Evolutionary conservation across 345 rosid species (phyloP).

Genomic region (Hibiscus mutabilis): DNA sequence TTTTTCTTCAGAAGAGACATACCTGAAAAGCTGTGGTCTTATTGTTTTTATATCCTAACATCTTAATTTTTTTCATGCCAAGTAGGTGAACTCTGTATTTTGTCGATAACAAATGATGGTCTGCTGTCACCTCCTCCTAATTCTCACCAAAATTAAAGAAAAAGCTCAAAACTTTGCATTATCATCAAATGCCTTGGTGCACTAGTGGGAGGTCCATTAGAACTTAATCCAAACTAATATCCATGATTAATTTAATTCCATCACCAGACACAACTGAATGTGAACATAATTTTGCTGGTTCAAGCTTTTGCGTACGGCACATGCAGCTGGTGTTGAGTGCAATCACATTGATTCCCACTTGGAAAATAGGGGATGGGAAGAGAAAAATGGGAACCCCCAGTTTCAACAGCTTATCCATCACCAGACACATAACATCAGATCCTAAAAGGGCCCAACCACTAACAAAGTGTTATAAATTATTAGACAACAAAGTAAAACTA

Average conservation of each 20-base stretch:
- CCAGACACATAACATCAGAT: neutral
- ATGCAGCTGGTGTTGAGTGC: neutral
- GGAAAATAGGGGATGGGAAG: neutral
- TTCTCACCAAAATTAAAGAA: neutral
- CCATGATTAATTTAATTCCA: neutral
- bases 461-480: conserved; percentile 1
- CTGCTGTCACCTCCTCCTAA: neutral
- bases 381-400: neutral
- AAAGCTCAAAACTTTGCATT: neutral
- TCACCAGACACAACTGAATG: neutral
- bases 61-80: too few relatives aligned
- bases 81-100: too few relatives aligned
- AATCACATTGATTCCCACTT: neutral
- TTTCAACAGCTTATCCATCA: neutral
- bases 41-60: too few relatives aligned
- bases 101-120: too few relatives aligned
- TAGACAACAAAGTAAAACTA: neutral
- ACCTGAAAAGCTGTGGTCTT: too few relatives aligned
- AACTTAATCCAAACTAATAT: neutral
- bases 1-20: too few relatives aligned
- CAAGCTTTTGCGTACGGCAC: neutral
- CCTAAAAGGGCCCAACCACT: conserved; percentile 14
- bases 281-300: neutral
- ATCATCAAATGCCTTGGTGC: neutral
- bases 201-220: neutral